Evolutionary conservation across 1,139 yeast species (phyloP).

Genomic region (Debaryomyces fabryi): DNA sequence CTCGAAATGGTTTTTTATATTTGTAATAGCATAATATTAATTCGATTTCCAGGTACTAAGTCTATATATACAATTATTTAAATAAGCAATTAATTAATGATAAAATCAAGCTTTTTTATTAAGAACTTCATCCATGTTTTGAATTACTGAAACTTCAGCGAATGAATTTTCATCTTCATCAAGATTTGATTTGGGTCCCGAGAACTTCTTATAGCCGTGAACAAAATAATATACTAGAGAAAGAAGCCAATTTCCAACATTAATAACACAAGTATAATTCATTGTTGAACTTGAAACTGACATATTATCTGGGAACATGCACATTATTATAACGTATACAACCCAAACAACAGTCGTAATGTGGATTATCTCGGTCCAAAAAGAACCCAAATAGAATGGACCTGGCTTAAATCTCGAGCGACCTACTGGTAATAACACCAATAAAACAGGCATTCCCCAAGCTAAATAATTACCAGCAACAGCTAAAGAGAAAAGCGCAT

Average conservation of each 20-base stretch:
- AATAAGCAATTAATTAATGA: neutral
- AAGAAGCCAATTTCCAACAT: conserved; percentile 42
- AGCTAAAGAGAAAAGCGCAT: conserved; percentile 59
- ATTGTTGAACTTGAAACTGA: conserved; percentile 43
- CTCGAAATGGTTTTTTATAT: too few relatives aligned
- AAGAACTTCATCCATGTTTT: conserved; percentile 12
- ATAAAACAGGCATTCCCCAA: conserved; percentile 59
- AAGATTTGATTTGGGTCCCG: conserved; percentile 43
- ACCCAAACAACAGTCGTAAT: conserved; percentile 38
- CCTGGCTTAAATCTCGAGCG: conserved; percentile 58
- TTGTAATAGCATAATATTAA: too few relatives aligned
- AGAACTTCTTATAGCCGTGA: conserved; percentile 37
- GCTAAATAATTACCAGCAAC: conserved; percentile 65
- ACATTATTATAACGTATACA: conserved; percentile 45
- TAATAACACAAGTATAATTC: conserved; percentile 65
- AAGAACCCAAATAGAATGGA: conserved; percentile 43
- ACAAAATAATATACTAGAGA: conserved; percentile 46
- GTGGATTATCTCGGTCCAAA: conserved; percentile 38
- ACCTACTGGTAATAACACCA: conserved; percentile 46
- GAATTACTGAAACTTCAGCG: conserved; percentile 8
- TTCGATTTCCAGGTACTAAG: neutral
- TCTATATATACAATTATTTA: neutral
- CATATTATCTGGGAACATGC: conserved; percentile 47
- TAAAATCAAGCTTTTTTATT: conserved; percentile 8
- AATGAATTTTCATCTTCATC: conserved; percentile 16